A percentile compares a stretch with the other conserved stretches of the same genome.
Evolutionary conservation across 495 filamentous ascomycete species (phyloP).

Genomic region (Schizothecium vesticola): DNA sequence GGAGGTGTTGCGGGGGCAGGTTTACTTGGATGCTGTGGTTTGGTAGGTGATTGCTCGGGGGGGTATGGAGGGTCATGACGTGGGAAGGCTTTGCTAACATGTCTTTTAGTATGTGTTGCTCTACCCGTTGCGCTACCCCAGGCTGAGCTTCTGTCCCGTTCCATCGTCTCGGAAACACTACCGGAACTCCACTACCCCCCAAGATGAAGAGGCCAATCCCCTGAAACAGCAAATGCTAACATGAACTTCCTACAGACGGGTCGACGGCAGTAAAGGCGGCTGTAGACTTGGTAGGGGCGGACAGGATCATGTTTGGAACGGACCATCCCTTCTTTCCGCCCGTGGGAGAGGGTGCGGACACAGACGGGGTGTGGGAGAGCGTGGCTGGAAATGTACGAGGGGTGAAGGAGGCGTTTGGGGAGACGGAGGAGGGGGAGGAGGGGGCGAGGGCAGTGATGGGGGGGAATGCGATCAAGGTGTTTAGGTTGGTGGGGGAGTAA

Average conservation of each 20-base stretch:
- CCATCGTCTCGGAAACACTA: too few relatives aligned
- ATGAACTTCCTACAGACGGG: not conserved
- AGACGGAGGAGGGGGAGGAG: slow-evolving; percentile 39
- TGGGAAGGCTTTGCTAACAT: too few relatives aligned
- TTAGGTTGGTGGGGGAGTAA: slow-evolving; percentile 48
- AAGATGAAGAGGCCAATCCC: too few relatives aligned
- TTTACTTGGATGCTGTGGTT: slow-evolving; percentile 85
- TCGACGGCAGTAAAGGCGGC: slow-evolving; percentile 56
- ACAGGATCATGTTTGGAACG: slow-evolving; percentile 77
- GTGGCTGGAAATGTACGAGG: slow-evolving; percentile 72
- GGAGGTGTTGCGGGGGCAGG: slow-evolving; percentile 79
- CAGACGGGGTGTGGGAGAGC: slow-evolving; percentile 71
- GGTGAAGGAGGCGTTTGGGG: slow-evolving; percentile 55
- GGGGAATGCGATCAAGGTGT: slow-evolving; percentile 61
- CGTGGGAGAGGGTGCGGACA: slow-evolving; percentile 48
- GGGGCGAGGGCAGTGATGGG: slow-evolving; percentile 53
- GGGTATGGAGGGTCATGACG: slow-evolving; percentile 42
- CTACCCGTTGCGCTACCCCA: too few relatives aligned
- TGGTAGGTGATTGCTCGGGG: slow-evolving; percentile 45
- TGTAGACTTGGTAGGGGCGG: slow-evolving; percentile 53
- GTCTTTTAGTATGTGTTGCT: too few relatives aligned
- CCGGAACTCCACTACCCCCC: too few relatives aligned
- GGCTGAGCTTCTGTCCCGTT: too few relatives aligned
- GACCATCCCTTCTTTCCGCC: slow-evolving; percentile 97
- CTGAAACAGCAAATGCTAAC: not conserved